Conservation (phyloP, 2,329 filamentous ascomycete genomes). For the Neopestalotiopsis sp. region DNA sequence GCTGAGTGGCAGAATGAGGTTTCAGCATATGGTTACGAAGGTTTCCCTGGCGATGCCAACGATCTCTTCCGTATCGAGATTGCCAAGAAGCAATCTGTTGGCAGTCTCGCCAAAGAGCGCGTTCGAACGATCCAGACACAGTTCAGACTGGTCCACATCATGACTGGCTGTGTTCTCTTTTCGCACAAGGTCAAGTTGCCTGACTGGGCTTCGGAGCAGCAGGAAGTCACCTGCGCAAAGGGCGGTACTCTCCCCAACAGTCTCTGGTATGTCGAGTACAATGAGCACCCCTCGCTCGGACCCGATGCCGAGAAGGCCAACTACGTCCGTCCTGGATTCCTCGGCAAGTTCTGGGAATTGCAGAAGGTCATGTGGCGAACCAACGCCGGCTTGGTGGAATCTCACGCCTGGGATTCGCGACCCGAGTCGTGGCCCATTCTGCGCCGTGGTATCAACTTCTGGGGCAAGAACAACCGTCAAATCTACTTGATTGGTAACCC, state of each 20-base stretch:
- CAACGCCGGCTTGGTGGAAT: slow-evolving; percentile 94
- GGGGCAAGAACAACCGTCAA: slow-evolving; percentile 91
- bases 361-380: slow-evolving; percentile 99
- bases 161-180: slow-evolving; percentile 96
- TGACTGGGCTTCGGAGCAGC: slow-evolving; percentile 96
- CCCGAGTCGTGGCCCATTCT: slow-evolving; percentile 93
- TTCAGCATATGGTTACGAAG: slow-evolving; percentile 95
- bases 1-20: slow-evolving; percentile 95
- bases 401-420: slow-evolving; percentile 96
- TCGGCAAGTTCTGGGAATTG: slow-evolving; percentile 97
- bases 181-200: slow-evolving; percentile 99
- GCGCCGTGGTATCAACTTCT: slow-evolving; percentile 97
- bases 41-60: slow-evolving; percentile 95
- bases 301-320: slow-evolving; percentile 89
- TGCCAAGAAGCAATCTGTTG: slow-evolving; percentile 84
- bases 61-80: slow-evolving; percentile 96
- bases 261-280: slow-evolving; percentile 94
- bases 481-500: slow-evolving; percentile 97
- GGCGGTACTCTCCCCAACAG: slow-evolving; percentile 94
- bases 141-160: slow-evolving; percentile 92
- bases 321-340: slow-evolving; percentile 92
- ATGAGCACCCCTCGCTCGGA: slow-evolving; percentile 79
- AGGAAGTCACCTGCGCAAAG: slow-evolving; percentile 97
- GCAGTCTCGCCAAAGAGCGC: slow-evolving; percentile 78
- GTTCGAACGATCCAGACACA: slow-evolving; percentile 95